A percentile compares a stretch with the other conserved stretches of the same genome.
phyloP scores from a whole-genome alignment of 345 rosid species.

The Arabidopsis arenosa region DNA sequence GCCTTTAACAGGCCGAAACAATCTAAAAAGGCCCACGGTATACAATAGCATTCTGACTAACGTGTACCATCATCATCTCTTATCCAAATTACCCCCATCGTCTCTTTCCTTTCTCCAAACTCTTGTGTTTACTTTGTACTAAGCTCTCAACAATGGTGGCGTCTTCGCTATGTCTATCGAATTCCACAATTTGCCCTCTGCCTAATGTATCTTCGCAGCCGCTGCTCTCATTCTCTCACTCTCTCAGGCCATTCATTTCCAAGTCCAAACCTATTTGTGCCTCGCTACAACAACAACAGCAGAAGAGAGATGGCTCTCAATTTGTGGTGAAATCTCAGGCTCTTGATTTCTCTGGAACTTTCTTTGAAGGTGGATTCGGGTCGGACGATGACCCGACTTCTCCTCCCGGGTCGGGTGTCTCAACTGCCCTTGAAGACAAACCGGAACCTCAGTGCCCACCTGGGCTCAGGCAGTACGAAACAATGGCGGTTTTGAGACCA shows the following conservation, averaged over 20 bases:
- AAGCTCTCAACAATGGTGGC: constrained; percentile 54
- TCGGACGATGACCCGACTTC: constrained; percentile 70
- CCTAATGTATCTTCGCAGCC: constrained; percentile 47
- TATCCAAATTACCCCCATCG: constrained; percentile 27
- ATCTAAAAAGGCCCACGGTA: constrained; percentile 16
- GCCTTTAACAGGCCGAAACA: constrained; percentile 29
- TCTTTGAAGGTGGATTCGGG: constrained; percentile 76
- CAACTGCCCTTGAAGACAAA: constrained; percentile 68
- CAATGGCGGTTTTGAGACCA: constrained; percentile 89
- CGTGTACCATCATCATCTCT: constrained; percentile 42
- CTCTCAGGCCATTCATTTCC: constrained; percentile 49
- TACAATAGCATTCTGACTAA: constrained; percentile 29
- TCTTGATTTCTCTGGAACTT: constrained; percentile 76
- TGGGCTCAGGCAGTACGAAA: constrained; percentile 85
- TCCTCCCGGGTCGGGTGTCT: constrained; percentile 51
- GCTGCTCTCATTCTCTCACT: constrained; percentile 52
- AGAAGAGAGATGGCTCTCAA: constrained; percentile 18
- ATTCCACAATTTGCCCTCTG: constrained; percentile 46
- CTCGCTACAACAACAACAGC: constrained; percentile 27
- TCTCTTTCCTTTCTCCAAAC: constrained; percentile 12
- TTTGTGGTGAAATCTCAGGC: constrained; percentile 60
- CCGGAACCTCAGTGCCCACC: constrained; percentile 92
- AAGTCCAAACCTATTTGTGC: constrained; percentile 38
- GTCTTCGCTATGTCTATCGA: constrained; percentile 50
- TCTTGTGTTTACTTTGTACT: not conserved